These are phyloP conservation scores for Kodamaea fukazawae DNA, from an alignment of 805 yeast species.

Conservation along the genomic window DNA sequence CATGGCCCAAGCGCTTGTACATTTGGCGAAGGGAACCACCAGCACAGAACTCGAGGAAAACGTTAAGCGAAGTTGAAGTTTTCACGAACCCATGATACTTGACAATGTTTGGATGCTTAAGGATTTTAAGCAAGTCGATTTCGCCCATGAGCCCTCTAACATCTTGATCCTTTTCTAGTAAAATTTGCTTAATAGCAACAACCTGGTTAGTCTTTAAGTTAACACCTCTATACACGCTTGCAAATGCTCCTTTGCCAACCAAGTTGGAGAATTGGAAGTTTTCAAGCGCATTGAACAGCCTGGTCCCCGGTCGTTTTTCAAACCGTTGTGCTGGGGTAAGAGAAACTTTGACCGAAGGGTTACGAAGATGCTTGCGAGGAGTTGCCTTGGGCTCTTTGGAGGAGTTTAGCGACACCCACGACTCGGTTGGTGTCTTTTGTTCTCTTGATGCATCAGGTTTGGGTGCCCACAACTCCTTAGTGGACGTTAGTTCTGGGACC, in stretches of 20 bases:
- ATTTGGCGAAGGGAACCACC: constrained; percentile 64
- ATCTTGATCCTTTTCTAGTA: constrained; percentile 50
- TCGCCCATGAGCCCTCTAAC: constrained; percentile 57
- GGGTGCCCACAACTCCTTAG: background rate
- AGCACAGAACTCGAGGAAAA: constrained; percentile 59
- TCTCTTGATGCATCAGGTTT: constrained; percentile 1
- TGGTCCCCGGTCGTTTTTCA: constrained; percentile 41
- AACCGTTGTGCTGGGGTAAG: constrained; percentile 52
- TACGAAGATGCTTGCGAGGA: constrained; percentile 16
- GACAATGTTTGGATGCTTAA: constrained; percentile 65
- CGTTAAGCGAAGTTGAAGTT: constrained; percentile 49
- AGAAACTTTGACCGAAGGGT: constrained; percentile 37
- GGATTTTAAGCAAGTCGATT: constrained; percentile 61
- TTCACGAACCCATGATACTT: constrained; percentile 67
- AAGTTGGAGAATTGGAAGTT: constrained; percentile 55
- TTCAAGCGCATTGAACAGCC: constrained; percentile 42
- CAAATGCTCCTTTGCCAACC: constrained; percentile 90
- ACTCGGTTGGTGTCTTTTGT: background rate
- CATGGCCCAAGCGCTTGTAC: constrained; percentile 46
- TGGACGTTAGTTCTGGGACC: too few relatives aligned
- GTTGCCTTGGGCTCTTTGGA: background rate
- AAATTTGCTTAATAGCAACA: constrained; percentile 78
- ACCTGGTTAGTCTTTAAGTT: constrained; percentile 62
- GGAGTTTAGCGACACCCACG: too few relatives aligned
- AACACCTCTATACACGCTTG: constrained; percentile 75